Conservation (phyloP, 2,329 filamentous ascomycete species). For the Ploettnerulaceae sp. region DNA sequence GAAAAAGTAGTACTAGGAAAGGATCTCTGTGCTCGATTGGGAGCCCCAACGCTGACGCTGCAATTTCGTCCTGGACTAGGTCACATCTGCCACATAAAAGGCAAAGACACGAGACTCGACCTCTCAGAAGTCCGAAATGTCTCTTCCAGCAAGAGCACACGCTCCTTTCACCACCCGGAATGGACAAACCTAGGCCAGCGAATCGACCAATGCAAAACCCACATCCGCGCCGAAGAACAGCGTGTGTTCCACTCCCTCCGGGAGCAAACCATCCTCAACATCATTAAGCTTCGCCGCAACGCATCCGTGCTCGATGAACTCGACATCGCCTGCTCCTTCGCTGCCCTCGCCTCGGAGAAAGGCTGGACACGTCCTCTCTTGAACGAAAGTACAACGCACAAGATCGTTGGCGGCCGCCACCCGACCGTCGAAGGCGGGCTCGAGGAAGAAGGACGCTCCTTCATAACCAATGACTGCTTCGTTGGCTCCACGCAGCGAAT, state of each 20-base stretch:
- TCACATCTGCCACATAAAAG: slow-evolving; percentile 86
- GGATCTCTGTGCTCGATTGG: slow-evolving; percentile 56
- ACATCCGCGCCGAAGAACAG: slow-evolving; percentile 81
- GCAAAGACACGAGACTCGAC: slow-evolving; percentile 55
- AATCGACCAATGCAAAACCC: slow-evolving; percentile 71
- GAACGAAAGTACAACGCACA: slow-evolving; percentile 59
- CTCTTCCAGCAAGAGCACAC: slow-evolving; percentile 76
- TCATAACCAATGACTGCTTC: slow-evolving; percentile 81
- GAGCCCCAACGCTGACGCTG: slow-evolving; percentile 63
- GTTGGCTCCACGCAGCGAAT: slow-evolving; percentile 63
- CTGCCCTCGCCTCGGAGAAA: slow-evolving; percentile 70
- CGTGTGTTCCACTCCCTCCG: slow-evolving; percentile 72
- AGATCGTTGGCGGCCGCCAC: slow-evolving; percentile 81
- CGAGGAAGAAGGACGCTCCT: slow-evolving; percentile 70
- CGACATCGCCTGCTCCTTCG: slow-evolving; percentile 84
- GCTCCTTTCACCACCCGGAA: slow-evolving; percentile 74
- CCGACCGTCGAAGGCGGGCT: slow-evolving; percentile 87
- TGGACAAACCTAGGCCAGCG: slow-evolving; percentile 79
- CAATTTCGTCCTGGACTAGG: slow-evolving; percentile 84
- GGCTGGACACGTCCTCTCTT: slow-evolving; percentile 69
- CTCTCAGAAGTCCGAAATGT: slow-evolving; percentile 47
- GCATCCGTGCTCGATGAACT: slow-evolving; percentile 89
- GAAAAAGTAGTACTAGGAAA: slow-evolving; percentile 59
- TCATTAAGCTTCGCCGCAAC: slow-evolving; percentile 83
- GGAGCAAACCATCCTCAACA: slow-evolving; percentile 69